phyloP scores from a whole-genome alignment of 2,329 filamentous ascomycete species.

The Biscogniauxia marginata region DNA sequence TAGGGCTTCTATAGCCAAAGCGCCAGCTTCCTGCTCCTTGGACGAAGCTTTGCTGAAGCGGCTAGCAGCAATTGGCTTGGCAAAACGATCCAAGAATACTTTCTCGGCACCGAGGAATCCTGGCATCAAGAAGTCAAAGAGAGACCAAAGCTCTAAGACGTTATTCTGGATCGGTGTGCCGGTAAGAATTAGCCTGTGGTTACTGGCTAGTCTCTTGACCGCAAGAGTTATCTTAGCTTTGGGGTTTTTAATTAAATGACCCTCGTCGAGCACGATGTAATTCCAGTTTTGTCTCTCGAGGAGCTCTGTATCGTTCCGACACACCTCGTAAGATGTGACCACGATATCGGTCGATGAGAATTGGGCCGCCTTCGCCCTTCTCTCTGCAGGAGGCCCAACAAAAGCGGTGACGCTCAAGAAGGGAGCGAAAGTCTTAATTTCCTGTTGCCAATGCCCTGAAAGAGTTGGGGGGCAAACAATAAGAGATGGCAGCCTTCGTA shows the following conservation, averaged over 20 bases:
- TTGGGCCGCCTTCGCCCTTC: constrained; percentile 65
- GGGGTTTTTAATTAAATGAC: constrained; percentile 97
- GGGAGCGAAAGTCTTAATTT: constrained; percentile 92
- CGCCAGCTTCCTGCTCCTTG: constrained; percentile 96
- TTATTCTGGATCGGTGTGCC: constrained; percentile 99
- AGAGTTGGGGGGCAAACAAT: constrained; percentile 96
- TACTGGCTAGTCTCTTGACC: constrained; percentile 85
- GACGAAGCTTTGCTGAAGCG: constrained; percentile 96
- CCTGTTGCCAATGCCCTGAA: constrained; percentile 98
- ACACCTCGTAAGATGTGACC: constrained; percentile 97
- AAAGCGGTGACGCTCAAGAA: constrained; percentile 90
- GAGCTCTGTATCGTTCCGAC: constrained; percentile 88
- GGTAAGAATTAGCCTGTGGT: constrained; percentile 93
- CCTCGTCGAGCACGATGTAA: constrained; percentile 95
- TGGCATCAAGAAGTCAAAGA: constrained; percentile 99
- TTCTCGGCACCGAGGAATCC: constrained; percentile 93
- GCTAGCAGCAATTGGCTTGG: constrained; percentile 91
- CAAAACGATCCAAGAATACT: constrained; percentile 93
- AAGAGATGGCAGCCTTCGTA: constrained; percentile 78
- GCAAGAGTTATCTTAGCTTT: constrained; percentile 94
- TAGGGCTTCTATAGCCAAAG: constrained; percentile 93
- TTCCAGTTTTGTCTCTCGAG: constrained; percentile 88
- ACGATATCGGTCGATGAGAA: constrained; percentile 85
- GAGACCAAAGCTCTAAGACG: constrained; percentile 88
- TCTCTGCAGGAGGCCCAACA: constrained; percentile 82